Conservation (phyloP, 164 flowering plant genomes). For the Brasenia schreberi region DNA sequence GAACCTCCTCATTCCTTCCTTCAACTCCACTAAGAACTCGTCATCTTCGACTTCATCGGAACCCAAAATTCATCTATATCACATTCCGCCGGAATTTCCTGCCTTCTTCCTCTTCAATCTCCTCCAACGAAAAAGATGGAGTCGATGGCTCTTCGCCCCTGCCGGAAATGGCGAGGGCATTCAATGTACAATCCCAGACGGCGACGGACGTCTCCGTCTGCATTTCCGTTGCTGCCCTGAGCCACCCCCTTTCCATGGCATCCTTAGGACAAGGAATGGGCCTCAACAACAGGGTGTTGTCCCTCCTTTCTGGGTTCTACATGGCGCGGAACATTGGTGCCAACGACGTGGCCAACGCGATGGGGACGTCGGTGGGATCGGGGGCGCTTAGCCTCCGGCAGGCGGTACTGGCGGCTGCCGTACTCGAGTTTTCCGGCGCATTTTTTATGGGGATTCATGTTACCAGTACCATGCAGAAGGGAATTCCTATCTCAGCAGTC, state of each 20-base stretch:
- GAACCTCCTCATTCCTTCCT: not conserved
- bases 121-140: slow-evolving; percentile 2
- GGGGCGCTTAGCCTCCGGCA: slow-evolving; percentile 79
- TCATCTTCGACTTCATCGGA: not conserved
- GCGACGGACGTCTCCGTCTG: slow-evolving; percentile 53
- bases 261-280: slow-evolving; percentile 43
- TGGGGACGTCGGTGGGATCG: slow-evolving; percentile 96
- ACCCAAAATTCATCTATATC: not conserved
- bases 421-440: slow-evolving; percentile 92
- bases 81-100: not conserved
- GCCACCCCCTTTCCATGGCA: slow-evolving; percentile 45
- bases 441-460: slow-evolving; percentile 90
- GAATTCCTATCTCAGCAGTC: slow-evolving; percentile 73
- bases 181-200: slow-evolving; percentile 53
- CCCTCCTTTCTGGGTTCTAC: slow-evolving; percentile 72
- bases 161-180: slow-evolving; percentile 77
- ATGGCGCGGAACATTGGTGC: slow-evolving; percentile 99
- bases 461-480: slow-evolving; percentile 95
- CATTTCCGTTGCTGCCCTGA: slow-evolving; percentile 57
- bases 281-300: slow-evolving; percentile 48
- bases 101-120: not conserved
- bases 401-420: slow-evolving; percentile 84
- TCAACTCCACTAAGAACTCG: not conserved
- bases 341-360: slow-evolving; percentile 95
- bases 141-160: slow-evolving; percentile 12